Conservation (phyloP, 495 filamentous ascomycete genomes). For the Penicillium riverlandense region DNA sequence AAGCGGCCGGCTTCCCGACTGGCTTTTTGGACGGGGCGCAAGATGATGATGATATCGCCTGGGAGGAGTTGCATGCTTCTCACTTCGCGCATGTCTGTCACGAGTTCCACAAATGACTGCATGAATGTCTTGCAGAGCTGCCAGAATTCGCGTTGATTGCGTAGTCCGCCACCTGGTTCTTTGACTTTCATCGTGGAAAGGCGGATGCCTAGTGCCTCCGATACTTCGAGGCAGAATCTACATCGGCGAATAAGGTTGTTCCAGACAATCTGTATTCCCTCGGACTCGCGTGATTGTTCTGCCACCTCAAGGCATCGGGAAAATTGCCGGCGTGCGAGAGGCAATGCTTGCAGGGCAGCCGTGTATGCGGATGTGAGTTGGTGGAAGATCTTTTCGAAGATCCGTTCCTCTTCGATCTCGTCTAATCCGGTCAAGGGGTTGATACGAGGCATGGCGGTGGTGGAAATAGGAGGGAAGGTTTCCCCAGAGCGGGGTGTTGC, state of each 20-base stretch:
- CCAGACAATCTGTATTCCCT: slow-evolving; percentile 58
- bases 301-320: slow-evolving; percentile 38
- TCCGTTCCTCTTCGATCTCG: slow-evolving; percentile 66
- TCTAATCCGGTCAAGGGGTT: slow-evolving; percentile 49
- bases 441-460: slow-evolving; percentile 28
- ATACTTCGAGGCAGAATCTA: slow-evolving; percentile 54
- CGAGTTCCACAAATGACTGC: slow-evolving; percentile 66
- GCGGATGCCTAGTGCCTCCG: slow-evolving; percentile 58
- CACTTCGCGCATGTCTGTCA: slow-evolving; percentile 62
- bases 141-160: slow-evolving; percentile 77
- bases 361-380: slow-evolving; percentile 62
- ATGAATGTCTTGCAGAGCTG: slow-evolving; percentile 70
- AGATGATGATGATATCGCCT: slow-evolving; percentile 56
- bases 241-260: slow-evolving; percentile 60
- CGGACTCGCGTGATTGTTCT: slow-evolving; percentile 35
- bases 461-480: slow-evolving; percentile 58
- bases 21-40: slow-evolving; percentile 68
- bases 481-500: slow-evolving; percentile 74
- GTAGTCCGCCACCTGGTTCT: slow-evolving; percentile 60
- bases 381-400: slow-evolving; percentile 74
- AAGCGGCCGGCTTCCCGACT: slow-evolving; percentile 67
- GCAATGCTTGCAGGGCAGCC: slow-evolving; percentile 57
- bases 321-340: slow-evolving; percentile 58
- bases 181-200: slow-evolving; percentile 77
- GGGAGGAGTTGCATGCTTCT: slow-evolving; percentile 57